Evolutionary conservation across 176 grass and related monocot species (phyloP).

Genomic region (Hyparrhenia diplandra): DNA sequence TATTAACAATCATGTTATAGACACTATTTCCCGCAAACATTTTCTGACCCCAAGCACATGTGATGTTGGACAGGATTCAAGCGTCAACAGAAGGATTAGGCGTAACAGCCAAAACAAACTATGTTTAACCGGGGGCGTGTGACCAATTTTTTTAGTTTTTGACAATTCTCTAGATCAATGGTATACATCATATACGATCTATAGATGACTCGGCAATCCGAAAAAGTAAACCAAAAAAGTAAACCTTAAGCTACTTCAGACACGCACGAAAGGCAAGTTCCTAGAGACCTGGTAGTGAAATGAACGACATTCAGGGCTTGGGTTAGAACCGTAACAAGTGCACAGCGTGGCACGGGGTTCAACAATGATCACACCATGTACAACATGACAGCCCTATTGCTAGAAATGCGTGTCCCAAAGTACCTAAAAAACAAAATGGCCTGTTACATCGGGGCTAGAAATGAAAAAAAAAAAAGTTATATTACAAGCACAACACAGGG

Average conservation of each 20-base stretch:
- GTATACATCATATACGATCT: not conserved
- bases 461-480: constrained; percentile 35
- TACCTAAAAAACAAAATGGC: constrained; percentile 47
- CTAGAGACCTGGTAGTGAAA: not conserved
- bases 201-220: not conserved
- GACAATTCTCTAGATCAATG: no score
- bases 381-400: constrained; percentile 52
- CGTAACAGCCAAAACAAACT: not conserved
- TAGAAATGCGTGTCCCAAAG: constrained; percentile 25
- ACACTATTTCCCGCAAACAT: not conserved
- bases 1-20: not conserved
- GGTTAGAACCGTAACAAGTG: constrained; percentile 41
- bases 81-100: not conserved
- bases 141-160: no score
- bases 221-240: not conserved
- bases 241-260: not conserved
- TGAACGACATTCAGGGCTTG: constrained; percentile 4
- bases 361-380: constrained; percentile 61
- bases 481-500: constrained; percentile 48
- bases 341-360: constrained; percentile 40
- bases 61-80: not conserved
- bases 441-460: constrained; percentile 30
- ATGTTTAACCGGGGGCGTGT: not conserved
- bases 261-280: not conserved
- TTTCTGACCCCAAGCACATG: not conserved